A percentile compares a stretch with the other conserved stretches of the same genome.
These are phyloP conservation scores for Penicillium antarcticum DNA, from an alignment of 495 filamentous ascomycete species.

Conservation along the genomic window DNA sequence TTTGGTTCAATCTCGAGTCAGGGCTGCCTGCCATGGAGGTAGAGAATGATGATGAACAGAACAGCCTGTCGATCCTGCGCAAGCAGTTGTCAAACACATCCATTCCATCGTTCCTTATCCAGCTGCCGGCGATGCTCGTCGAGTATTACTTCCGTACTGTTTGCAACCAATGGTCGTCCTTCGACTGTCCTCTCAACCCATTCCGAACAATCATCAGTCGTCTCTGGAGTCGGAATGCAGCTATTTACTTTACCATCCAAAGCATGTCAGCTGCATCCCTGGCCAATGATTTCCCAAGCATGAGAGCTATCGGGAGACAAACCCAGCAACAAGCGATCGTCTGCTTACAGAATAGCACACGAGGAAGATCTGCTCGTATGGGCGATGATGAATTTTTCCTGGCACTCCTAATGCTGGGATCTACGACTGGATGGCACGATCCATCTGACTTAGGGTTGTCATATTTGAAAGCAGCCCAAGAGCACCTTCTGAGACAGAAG, in stretches of 20 bases:
- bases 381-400: constrained; percentile 25
- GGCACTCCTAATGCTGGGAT: constrained; percentile 23
- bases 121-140: constrained; percentile 23
- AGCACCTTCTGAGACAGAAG: constrained; percentile 17
- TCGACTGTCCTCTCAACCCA: constrained; percentile 25
- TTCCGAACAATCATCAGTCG: constrained; percentile 21
- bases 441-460: constrained; percentile 18
- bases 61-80: constrained; percentile 19
- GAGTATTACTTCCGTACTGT: constrained; percentile 27
- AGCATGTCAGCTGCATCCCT: constrained; percentile 26
- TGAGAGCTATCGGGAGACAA: constrained; percentile 22
- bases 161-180: constrained; percentile 27
- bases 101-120: constrained; percentile 22
- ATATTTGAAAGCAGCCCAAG: constrained; percentile 23
- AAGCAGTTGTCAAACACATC: constrained; percentile 16
- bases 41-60: constrained; percentile 2
- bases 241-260: constrained; percentile 26
- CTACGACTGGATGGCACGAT: constrained; percentile 23
- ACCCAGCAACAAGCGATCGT: constrained; percentile 26
- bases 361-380: constrained; percentile 11
- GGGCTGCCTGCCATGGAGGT: not conserved
- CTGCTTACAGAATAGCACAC: constrained; percentile 16
- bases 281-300: constrained; percentile 23
- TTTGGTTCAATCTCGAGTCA: not conserved
- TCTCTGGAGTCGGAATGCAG: constrained; percentile 24